A percentile compares a stretch with the other conserved stretches of the same genome.
These are phyloP conservation scores for Telfairia occidentalis DNA, from an alignment of 331 rosid genomes.

Conservation along the genomic window DNA sequence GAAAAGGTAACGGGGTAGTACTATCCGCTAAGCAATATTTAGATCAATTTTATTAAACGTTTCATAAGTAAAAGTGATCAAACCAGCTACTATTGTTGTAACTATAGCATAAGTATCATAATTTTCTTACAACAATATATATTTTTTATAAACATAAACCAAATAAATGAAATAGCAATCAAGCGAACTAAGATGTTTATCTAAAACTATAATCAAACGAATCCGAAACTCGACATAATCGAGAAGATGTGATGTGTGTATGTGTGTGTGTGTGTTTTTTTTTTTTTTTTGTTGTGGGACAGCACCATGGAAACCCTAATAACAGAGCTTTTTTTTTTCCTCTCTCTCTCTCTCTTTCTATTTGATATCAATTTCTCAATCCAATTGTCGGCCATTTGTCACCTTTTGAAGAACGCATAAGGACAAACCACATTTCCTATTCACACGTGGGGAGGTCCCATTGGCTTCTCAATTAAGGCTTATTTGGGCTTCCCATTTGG, in stretches of 20 bases:
- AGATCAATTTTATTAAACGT: too few species aligned
- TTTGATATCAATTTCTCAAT: slow-evolving; percentile 1
- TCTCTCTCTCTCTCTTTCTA: neutral
- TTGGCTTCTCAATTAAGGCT: slow-evolving; percentile 6
- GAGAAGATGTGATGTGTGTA: neutral
- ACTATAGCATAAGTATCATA: too few species aligned
- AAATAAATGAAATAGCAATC: neutral
- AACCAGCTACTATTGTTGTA: too few species aligned
- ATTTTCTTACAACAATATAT: too few species aligned
- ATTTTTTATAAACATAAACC: too few species aligned
- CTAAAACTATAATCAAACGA: neutral
- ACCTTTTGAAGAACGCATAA: neutral
- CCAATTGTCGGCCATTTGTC: slow-evolving; percentile 14
- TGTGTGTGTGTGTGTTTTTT: neutral
- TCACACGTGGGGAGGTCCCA: slow-evolving; percentile 16
- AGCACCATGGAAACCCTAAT: neutral
- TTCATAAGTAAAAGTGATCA: too few species aligned
- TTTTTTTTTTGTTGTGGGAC: neutral
- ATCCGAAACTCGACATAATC: neutral
- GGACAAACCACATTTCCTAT: slow-evolving; percentile 5
- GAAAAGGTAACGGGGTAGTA: too few species aligned
- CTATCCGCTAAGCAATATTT: too few species aligned
- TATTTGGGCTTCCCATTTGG: slow-evolving; percentile 7
- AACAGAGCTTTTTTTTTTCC: neutral
- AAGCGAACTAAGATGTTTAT: neutral